Evolutionary conservation across 441 rosid species (phyloP), one percentile per base, ranked within the genome.

Genomic region (Croton laevigatus): DNA sequence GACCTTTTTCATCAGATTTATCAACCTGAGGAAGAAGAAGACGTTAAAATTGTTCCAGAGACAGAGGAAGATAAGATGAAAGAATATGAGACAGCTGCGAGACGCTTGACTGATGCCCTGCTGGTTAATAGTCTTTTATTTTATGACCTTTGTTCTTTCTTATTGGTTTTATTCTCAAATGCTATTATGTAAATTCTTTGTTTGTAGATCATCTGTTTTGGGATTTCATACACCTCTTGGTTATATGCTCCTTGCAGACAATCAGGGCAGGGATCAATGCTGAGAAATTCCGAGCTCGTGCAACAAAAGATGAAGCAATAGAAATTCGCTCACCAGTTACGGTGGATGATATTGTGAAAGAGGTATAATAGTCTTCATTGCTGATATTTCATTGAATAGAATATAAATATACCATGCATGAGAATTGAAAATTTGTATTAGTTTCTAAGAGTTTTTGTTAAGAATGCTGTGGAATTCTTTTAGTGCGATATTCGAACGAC

Each of bases 51-150:
- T 23, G 90, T 85, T 55, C 76, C 73, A 36, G 87, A 90, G 73
- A 77, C 81, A 6, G 82, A 17, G 34, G 83, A 86, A 76, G 83
- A 85, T 81, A 82, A 64, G 74, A 75, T 78, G n/a, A 88, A 83
- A 68, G 92, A 89, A 75, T 87, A 85, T 72, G 91, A 92, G 77
- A 80, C 80, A 69, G 98, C 99, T 13, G 98, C 98, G 17, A 91
- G 83, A 72, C 91, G 93, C 61, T 69, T 95, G 4, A 87, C 77
- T 11, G 84, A 81, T 80, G 74, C 91, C 57, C 81, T 46, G 32
- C 81, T 95, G 92, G 99, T 95, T 71, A 65, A 86, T 84, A 16
- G 20, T 53, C 61, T 40, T 72, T 16, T 73, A 74, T 72, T 68
- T 63, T 54, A 65, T 54, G 32, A 59, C 58, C 68, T 55, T 60